phyloP scores from a whole-genome alignment of 805 yeast genomes.

The Diddensiella caesifluorescens region DNA sequence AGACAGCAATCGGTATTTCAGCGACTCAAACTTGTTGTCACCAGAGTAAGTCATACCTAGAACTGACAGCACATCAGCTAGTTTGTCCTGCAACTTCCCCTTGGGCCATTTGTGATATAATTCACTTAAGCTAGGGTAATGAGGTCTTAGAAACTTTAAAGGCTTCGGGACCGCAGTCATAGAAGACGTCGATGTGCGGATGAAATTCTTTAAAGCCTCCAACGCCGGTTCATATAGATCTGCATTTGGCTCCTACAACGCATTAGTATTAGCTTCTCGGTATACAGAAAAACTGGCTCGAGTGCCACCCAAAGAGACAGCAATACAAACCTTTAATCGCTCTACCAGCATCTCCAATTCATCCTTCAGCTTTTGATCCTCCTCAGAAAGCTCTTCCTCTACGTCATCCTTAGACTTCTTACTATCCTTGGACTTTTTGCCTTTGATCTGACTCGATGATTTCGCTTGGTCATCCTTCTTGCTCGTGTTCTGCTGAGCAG shows the following conservation, averaged over 20 bases:
- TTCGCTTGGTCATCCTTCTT: neutral
- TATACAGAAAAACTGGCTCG: neutral
- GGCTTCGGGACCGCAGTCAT: constrained; percentile 99
- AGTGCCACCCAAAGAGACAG: too few species aligned
- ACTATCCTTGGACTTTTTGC: constrained; percentile 21
- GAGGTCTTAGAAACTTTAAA: constrained; percentile 87
- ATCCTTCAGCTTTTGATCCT: constrained; percentile 79
- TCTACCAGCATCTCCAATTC: constrained; percentile 86
- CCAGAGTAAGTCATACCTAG: constrained; percentile 92
- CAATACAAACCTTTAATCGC: constrained; percentile 47
- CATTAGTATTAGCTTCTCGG: constrained; percentile 1
- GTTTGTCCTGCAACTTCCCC: constrained; percentile 39
- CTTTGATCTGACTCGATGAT: neutral
- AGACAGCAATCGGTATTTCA: constrained; percentile 69
- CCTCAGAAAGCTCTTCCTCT: constrained; percentile 89
- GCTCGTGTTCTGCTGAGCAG: neutral
- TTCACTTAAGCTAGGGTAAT: constrained; percentile 61
- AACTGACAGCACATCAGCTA: constrained; percentile 89
- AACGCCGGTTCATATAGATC: constrained; percentile 57
- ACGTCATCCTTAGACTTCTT: constrained; percentile 32
- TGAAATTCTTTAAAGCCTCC: constrained; percentile 63
- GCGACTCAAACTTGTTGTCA: constrained; percentile 69
- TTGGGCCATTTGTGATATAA: constrained; percentile 63
- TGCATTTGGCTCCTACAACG: constrained; percentile 32
- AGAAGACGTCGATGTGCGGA: constrained; percentile 90